Conservation (phyloP, 495 filamentous ascomycete genomes). For the Xylaria sp. region DNA sequence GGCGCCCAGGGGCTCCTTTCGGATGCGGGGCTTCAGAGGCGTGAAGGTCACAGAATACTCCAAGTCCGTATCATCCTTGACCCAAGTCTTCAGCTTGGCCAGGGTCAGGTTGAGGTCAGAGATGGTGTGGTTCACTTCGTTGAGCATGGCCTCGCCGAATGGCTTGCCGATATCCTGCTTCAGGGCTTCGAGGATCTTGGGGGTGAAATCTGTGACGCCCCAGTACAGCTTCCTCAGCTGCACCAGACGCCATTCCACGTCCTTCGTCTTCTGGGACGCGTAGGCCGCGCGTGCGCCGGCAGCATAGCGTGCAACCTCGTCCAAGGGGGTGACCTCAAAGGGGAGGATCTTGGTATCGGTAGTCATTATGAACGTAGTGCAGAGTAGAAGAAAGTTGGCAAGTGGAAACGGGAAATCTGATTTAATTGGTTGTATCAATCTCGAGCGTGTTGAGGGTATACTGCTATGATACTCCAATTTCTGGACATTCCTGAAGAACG, state of each 20-base stretch:
- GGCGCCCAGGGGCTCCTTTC: conserved; percentile 87
- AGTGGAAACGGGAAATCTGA: background rate
- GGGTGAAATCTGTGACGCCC: conserved; percentile 79
- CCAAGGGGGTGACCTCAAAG: conserved; percentile 70
- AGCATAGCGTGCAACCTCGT: conserved; percentile 67
- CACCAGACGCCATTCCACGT: conserved; percentile 77
- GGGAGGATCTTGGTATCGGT: conserved; percentile 54
- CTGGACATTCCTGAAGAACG: background rate
- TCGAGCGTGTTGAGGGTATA: background rate
- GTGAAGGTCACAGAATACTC: conserved; percentile 73
- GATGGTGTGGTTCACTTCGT: conserved; percentile 74
- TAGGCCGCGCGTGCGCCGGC: conserved; percentile 68
- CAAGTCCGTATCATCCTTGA: conserved; percentile 72
- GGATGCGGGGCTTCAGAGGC: conserved; percentile 73
- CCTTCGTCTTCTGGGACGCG: conserved; percentile 78
- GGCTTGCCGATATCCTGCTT: conserved; percentile 77
- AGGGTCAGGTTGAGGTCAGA: conserved; percentile 80
- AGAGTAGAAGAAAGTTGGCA: too few relatives aligned
- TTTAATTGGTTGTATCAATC: background rate
- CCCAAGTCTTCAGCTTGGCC: conserved; percentile 79
- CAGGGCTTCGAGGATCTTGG: conserved; percentile 72
- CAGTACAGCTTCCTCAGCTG: conserved; percentile 95
- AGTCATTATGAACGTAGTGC: conserved; percentile 42
- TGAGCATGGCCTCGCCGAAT: conserved; percentile 70
- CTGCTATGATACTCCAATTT: background rate